These are phyloP conservation scores for Trichoderma sp. DNA, from an alignment of 2,329 filamentous ascomycete species.

Conservation along the genomic window DNA sequence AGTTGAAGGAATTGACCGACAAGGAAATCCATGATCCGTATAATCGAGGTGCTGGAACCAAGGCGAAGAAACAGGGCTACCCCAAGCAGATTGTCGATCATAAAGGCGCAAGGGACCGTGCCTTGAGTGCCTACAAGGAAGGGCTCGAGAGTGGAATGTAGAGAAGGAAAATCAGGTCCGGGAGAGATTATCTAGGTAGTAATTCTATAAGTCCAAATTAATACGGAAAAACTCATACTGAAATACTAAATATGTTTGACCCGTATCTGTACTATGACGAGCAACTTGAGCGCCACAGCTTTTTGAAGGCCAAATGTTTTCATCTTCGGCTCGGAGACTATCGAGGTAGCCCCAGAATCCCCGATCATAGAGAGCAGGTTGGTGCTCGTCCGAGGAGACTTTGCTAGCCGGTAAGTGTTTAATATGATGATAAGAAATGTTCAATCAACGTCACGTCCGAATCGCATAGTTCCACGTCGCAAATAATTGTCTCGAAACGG, in stretches of 20 bases:
- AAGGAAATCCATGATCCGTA: constrained; percentile 82
- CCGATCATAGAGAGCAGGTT: constrained; percentile 40
- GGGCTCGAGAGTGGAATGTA: constrained; percentile 33
- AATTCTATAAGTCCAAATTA: neutral
- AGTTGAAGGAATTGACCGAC: constrained; percentile 61
- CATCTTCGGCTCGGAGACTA: constrained; percentile 60
- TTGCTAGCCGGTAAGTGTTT: constrained; percentile 47
- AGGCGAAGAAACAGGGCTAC: constrained; percentile 67
- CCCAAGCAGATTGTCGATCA: constrained; percentile 74
- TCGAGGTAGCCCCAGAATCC: constrained; percentile 56
- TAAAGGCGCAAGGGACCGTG: constrained; percentile 63
- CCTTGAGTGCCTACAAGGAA: constrained; percentile 67
- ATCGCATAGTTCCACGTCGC: constrained; percentile 29
- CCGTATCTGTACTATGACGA: constrained; percentile 65
- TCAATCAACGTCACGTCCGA: constrained; percentile 29
- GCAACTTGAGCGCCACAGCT: constrained; percentile 55
- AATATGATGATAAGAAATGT: constrained; percentile 22
- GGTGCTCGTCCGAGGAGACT: constrained; percentile 50
- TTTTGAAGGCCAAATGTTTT: constrained; percentile 56
- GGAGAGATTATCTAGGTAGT: neutral
- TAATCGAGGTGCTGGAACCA: constrained; percentile 55
- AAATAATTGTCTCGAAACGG: constrained; percentile 39
- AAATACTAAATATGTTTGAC: constrained; percentile 47
- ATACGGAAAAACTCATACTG: constrained; percentile 9
- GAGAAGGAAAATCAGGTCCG: neutral